Conservation (phyloP, 345 rosid species). For the Hibiscus trionum region DNA sequence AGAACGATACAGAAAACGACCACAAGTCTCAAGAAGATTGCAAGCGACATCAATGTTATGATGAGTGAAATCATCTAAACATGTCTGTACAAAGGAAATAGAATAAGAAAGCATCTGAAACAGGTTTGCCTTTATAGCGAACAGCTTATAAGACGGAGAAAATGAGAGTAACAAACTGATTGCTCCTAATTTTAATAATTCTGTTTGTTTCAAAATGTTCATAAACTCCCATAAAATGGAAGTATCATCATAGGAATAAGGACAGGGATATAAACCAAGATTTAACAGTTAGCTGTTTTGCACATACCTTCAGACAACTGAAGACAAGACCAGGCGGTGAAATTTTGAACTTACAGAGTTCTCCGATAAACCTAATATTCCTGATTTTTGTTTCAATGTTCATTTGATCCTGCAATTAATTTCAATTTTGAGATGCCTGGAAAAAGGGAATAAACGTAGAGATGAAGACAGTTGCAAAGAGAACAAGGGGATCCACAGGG, state of each 20-base stretch:
- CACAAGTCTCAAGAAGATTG: constrained; percentile 98
- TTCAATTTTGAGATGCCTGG: not conserved
- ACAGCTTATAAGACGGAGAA: not conserved
- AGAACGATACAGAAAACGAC: constrained; percentile 93
- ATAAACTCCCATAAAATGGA: not conserved
- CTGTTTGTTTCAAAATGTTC: not conserved
- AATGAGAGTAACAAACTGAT: not conserved
- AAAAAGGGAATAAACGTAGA: constrained; percentile 11
- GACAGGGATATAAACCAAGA: not conserved
- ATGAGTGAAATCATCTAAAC: constrained; percentile 97
- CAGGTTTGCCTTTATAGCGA: not conserved
- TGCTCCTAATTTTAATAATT: not conserved
- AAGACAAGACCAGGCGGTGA: constrained; percentile 79
- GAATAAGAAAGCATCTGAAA: constrained; percentile 6
- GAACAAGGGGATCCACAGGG: constrained; percentile 1
- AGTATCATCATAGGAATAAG: not conserved
- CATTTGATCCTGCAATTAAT: constrained; percentile 90
- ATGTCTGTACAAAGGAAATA: constrained; percentile 48
- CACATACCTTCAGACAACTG: constrained; percentile 84
- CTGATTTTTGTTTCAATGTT: constrained; percentile 95
- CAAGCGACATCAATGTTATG: constrained; percentile 99
- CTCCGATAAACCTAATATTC: constrained; percentile 96
- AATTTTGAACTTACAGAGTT: constrained; percentile 92
- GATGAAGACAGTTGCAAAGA: not conserved
- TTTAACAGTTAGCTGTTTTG: not conserved